Percentiles rank a stretch among this genome's conserved stretches.
phyloP scores from a whole-genome alignment of 768 basidiomycete genomes.

The Mycena filopes region DNA sequence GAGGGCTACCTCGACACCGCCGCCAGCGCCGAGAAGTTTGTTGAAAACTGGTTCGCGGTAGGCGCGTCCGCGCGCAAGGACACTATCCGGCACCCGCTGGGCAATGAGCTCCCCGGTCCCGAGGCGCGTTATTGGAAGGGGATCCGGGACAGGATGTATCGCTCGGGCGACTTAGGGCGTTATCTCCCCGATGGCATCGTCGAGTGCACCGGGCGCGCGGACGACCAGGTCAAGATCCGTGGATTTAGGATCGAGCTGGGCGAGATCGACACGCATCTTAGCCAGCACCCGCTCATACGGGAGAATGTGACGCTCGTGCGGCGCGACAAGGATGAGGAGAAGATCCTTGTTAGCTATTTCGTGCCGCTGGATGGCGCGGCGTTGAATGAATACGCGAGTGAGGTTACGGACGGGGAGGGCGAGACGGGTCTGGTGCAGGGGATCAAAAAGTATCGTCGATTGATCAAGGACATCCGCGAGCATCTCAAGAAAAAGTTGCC shows the following conservation, averaged over 20 bases:
- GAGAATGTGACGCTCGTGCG: conserved; percentile 98
- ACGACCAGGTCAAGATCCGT: conserved; percentile 99
- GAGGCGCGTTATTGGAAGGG: conserved; percentile 93
- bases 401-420: conserved; percentile 65
- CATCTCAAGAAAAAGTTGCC: conserved; percentile 97
- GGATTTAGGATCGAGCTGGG: conserved; percentile 99
- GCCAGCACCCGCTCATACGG: conserved; percentile 91
- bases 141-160: conserved; percentile 96
- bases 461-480: conserved; percentile 95
- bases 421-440: conserved; percentile 74
- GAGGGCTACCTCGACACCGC: conserved; percentile 92
- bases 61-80: conserved; percentile 66
- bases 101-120: conserved; percentile 64
- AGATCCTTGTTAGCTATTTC: conserved; percentile 97
- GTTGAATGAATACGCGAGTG: conserved; percentile 78
- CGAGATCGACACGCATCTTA: conserved; percentile 96
- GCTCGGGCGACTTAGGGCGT: conserved; percentile 95
- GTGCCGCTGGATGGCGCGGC: conserved; percentile 82
- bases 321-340: conserved; percentile 99
- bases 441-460: conserved; percentile 83
- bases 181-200: conserved; percentile 93
- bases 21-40: conserved; percentile 91
- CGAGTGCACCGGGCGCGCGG: conserved; percentile 96
- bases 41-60: conserved; percentile 89
- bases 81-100: conserved; percentile 71